Conservation (phyloP, 106 monocot genomes). For the Iris macrosiphon region DNA sequence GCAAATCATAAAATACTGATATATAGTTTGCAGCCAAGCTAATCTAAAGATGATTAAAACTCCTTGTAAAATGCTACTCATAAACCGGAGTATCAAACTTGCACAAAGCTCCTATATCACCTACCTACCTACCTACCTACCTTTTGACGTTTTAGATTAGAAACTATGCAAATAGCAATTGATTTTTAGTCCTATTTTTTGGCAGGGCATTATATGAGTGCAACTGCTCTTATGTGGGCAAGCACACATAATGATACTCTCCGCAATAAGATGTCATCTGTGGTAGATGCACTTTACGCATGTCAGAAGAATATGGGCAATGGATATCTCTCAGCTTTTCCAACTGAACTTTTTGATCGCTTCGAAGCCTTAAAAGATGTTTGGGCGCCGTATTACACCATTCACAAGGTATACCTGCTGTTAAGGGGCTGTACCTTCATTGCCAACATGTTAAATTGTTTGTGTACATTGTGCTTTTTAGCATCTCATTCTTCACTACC, state of each 20-base stretch:
- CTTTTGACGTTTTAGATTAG: too few relatives aligned
- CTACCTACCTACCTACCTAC: too few relatives aligned
- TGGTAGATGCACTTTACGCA: constrained; percentile 58
- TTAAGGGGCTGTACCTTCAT: neutral
- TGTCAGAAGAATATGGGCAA: constrained; percentile 88
- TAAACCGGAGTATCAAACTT: too few relatives aligned
- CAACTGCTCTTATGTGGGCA: constrained; percentile 87
- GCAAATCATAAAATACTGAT: too few relatives aligned
- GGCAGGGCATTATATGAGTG: constrained; percentile 96
- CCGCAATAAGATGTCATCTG: constrained; percentile 49
- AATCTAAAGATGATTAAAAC: too few relatives aligned
- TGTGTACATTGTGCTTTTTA: neutral
- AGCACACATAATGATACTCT: constrained; percentile 73
- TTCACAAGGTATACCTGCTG: constrained; percentile 67
- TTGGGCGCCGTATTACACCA: constrained; percentile 99
- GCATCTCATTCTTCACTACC: neutral
- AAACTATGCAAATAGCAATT: too few relatives aligned
- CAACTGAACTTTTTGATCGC: constrained; percentile 79
- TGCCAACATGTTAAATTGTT: too few relatives aligned
- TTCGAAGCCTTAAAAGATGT: constrained; percentile 63
- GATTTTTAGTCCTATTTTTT: constrained; percentile 12
- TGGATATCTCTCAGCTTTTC: constrained; percentile 95
- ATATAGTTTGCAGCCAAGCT: too few relatives aligned
- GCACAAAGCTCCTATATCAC: too few relatives aligned
- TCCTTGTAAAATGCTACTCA: too few relatives aligned